These are phyloP conservation scores for Lipomyces mesembrius DNA, from an alignment of 805 yeast species.

Conservation along the genomic window DNA sequence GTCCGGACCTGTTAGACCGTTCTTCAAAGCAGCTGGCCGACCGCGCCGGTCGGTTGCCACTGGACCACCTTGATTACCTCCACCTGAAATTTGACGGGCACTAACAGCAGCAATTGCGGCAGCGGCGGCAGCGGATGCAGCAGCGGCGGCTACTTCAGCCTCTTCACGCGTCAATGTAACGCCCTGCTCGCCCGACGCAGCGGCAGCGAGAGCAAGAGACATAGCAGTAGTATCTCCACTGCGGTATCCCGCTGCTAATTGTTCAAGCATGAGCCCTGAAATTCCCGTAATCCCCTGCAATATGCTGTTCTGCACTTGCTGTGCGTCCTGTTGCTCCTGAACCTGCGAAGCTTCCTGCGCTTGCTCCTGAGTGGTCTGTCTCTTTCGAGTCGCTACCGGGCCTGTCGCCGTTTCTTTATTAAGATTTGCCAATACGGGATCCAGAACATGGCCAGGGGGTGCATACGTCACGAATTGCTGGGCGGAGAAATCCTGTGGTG, in stretches of 20 bases:
- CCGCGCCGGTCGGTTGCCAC: not conserved
- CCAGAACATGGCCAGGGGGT: constrained; percentile 21
- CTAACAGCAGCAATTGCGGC: constrained; percentile 21
- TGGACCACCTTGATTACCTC: not conserved
- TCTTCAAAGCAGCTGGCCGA: not conserved
- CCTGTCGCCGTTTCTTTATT: constrained; percentile 12
- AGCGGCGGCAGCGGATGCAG: constrained; percentile 30
- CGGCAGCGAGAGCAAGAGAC: constrained; percentile 26
- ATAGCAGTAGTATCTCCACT: constrained; percentile 16
- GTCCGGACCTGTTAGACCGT: not conserved
- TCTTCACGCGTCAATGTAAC: constrained; percentile 24
- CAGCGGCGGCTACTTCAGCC: constrained; percentile 31
- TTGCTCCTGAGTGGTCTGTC: not conserved
- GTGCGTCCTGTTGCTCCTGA: not conserved
- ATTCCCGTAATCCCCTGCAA: constrained; percentile 2
- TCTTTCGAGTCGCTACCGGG: constrained; percentile 5
- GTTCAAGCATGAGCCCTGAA: constrained; percentile 14
- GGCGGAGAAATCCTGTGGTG: not conserved
- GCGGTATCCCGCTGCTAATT: constrained; percentile 15
- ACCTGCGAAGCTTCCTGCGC: not conserved
- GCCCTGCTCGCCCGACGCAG: constrained; percentile 18
- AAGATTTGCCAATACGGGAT: constrained; percentile 29
- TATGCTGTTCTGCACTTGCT: constrained; percentile 1
- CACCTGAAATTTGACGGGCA: not conserved
- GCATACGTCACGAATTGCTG: constrained; percentile 13